A percentile compares a stretch with the other conserved stretches of the same genome.
Evolutionary conservation across 2,329 filamentous ascomycete genomes (phyloP).

Genomic region (Fusarium sp.): DNA sequence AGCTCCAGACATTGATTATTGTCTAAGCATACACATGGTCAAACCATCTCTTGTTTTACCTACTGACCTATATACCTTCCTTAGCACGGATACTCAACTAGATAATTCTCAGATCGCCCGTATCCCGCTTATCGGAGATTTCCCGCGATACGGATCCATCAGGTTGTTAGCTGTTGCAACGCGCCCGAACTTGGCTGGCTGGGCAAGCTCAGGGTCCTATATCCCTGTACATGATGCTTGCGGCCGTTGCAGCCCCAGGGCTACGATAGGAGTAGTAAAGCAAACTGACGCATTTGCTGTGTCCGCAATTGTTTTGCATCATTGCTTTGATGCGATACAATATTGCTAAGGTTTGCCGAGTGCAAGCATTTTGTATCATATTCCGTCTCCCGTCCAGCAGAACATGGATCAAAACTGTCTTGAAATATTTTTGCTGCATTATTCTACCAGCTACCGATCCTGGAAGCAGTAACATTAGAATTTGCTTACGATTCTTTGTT

Average conservation of each 20-base stretch:
- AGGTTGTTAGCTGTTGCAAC: conserved; percentile 12
- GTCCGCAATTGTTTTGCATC: conserved; percentile 7
- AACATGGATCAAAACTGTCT: background rate
- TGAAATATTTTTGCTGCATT: background rate
- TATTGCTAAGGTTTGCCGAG: conserved; percentile 9
- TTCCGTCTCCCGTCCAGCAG: background rate
- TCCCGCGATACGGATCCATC: conserved; percentile 26
- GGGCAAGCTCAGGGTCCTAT: conserved; percentile 25
- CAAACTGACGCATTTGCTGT: conserved; percentile 6
- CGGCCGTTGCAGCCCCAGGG: background rate
- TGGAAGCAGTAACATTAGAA: background rate
- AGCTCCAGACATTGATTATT: background rate
- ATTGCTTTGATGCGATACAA: background rate
- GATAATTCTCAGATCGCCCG: conserved; percentile 16
- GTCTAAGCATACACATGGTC: background rate
- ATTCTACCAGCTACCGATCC: background rate
- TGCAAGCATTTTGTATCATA: conserved; percentile 15
- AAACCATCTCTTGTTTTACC: background rate
- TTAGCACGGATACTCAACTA: background rate
- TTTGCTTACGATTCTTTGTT: background rate
- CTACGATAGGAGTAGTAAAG: background rate
- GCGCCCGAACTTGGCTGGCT: conserved; percentile 18
- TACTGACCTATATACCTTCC: background rate
- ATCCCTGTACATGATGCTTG: conserved; percentile 24
- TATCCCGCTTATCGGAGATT: conserved; percentile 46